Evolutionary conservation across 805 yeast species (phyloP).

Genomic region (Wickerhamomyces bovis): DNA sequence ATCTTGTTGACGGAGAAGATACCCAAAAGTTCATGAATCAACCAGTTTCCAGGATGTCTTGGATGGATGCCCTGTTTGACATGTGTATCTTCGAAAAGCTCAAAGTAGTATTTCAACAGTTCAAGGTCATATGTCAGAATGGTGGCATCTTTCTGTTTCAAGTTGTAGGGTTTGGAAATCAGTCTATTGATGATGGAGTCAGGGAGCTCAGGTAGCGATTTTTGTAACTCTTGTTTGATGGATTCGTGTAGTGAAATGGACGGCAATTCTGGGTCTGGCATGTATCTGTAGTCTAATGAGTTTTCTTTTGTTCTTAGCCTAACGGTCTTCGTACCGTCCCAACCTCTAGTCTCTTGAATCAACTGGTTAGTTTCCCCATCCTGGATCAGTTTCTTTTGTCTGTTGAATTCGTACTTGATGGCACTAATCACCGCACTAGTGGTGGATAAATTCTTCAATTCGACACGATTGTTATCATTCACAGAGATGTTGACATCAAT

Average conservation of each 20-base stretch:
- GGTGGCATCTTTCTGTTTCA: slow-evolving; percentile 70
- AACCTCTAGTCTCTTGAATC: slow-evolving; percentile 74
- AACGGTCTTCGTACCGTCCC: slow-evolving; percentile 75
- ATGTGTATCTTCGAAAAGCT: slow-evolving; percentile 30
- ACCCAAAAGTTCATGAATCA: slow-evolving; percentile 77
- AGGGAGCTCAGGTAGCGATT: slow-evolving; percentile 51
- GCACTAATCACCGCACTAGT: slow-evolving; percentile 77
- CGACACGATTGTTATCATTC: slow-evolving; percentile 67
- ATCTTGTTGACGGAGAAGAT: slow-evolving; percentile 47
- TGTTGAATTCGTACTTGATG: slow-evolving; percentile 58
- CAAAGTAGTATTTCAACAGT: slow-evolving; percentile 47
- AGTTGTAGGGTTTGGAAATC: slow-evolving; percentile 40
- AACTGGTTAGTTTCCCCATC: slow-evolving; percentile 28
- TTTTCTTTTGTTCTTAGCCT: slow-evolving; percentile 72
- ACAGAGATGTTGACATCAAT: slow-evolving; percentile 93
- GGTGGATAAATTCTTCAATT: slow-evolving; percentile 83
- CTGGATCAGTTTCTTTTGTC: slow-evolving; percentile 55
- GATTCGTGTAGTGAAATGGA: slow-evolving; percentile 39
- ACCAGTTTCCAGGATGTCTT: slow-evolving; percentile 64
- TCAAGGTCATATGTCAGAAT: slow-evolving; percentile 50
- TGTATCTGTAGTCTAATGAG: slow-evolving; percentile 81
- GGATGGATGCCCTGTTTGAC: slow-evolving; percentile 20
- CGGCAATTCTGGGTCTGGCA: slow-evolving; percentile 92
- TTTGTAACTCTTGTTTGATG: slow-evolving; percentile 36
- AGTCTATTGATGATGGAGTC: slow-evolving; percentile 48